phyloP scores from a whole-genome alignment of 495 filamentous ascomycete genomes.

The Aspergillus ostianus region DNA sequence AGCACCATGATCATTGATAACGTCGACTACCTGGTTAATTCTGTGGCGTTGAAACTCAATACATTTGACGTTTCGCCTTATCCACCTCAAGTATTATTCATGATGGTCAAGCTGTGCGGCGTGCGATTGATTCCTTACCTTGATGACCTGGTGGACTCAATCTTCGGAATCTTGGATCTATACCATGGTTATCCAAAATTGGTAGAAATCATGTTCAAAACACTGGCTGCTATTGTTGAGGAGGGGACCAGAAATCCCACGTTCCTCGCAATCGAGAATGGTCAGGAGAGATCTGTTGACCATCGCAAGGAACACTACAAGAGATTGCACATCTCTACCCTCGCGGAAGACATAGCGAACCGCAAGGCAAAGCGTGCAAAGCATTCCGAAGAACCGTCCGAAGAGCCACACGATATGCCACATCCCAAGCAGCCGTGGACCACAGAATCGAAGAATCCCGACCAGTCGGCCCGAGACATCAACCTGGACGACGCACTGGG shows the following conservation, averaged over 20 bases:
- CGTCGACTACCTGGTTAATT: slow-evolving; percentile 94
- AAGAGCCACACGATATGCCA: slow-evolving; percentile 30
- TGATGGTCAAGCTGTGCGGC: slow-evolving; percentile 91
- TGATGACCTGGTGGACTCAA: slow-evolving; percentile 83
- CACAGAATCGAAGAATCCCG: slow-evolving; percentile 26
- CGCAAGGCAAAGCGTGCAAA: slow-evolving; percentile 39
- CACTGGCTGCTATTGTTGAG: slow-evolving; percentile 75
- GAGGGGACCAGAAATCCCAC: slow-evolving; percentile 68
- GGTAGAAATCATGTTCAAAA: slow-evolving; percentile 81
- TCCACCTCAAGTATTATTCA: slow-evolving; percentile 83
- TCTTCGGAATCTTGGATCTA: slow-evolving; percentile 86
- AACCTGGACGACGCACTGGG: slow-evolving; percentile 33
- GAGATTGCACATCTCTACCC: slow-evolving; percentile 32
- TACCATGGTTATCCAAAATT: slow-evolving; percentile 91
- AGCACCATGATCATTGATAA: slow-evolving; percentile 85
- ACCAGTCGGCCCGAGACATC: slow-evolving; percentile 25
- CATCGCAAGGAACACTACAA: slow-evolving; percentile 41
- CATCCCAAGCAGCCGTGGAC: slow-evolving; percentile 43
- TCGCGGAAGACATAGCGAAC: slow-evolving; percentile 36
- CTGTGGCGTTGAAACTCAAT: slow-evolving; percentile 83
- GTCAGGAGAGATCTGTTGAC: slow-evolving; percentile 26
- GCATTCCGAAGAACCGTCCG: slow-evolving; percentile 27
- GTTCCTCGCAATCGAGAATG: slow-evolving; percentile 49
- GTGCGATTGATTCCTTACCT: slow-evolving; percentile 80
- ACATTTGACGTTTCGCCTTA: slow-evolving; percentile 89